Conservation (phyloP, 345 rosid species). For the Euphorbia lathyris region DNA sequence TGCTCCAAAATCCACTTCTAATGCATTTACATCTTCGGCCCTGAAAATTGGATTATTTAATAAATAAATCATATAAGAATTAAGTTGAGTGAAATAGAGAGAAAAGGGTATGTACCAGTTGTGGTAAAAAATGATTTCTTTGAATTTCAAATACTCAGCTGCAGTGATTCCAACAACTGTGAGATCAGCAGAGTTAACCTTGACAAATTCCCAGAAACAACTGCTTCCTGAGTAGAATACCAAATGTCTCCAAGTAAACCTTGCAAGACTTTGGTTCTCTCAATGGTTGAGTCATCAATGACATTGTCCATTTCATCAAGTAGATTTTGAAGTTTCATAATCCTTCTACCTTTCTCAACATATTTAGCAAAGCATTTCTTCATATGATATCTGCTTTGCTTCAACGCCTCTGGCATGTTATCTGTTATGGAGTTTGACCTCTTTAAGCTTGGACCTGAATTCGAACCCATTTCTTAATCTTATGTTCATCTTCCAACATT, state of each 20-base stretch:
- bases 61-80: no score
- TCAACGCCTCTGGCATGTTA: slow-evolving; percentile 51
- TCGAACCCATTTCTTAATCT: background rate
- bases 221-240: slow-evolving; percentile 67
- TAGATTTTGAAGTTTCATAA: slow-evolving; percentile 53
- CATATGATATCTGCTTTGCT: slow-evolving; percentile 55
- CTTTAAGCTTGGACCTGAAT: slow-evolving; percentile 19
- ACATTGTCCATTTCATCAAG: slow-evolving; percentile 63
- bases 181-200: slow-evolving; percentile 51
- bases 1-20: slow-evolving; percentile 77
- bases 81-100: background rate
- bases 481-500: background rate
- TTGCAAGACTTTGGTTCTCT: slow-evolving; percentile 43
- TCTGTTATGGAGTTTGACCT: slow-evolving; percentile 39
- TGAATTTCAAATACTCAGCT: slow-evolving; percentile 58
- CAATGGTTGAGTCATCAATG: slow-evolving; percentile 40
- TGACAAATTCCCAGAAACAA: slow-evolving; percentile 63
- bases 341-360: slow-evolving; percentile 51
- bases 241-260: slow-evolving; percentile 55
- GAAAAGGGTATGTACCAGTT: slow-evolving; percentile 36
- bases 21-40: slow-evolving; percentile 59
- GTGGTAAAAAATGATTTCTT: slow-evolving; percentile 55
- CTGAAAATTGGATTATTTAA: slow-evolving; percentile 31
- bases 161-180: slow-evolving; percentile 41
- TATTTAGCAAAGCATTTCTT: slow-evolving; percentile 60